These are phyloP conservation scores for Eremothecium gossypii DNA, from an alignment of 1,139 yeast genomes.

Conservation along the genomic window DNA sequence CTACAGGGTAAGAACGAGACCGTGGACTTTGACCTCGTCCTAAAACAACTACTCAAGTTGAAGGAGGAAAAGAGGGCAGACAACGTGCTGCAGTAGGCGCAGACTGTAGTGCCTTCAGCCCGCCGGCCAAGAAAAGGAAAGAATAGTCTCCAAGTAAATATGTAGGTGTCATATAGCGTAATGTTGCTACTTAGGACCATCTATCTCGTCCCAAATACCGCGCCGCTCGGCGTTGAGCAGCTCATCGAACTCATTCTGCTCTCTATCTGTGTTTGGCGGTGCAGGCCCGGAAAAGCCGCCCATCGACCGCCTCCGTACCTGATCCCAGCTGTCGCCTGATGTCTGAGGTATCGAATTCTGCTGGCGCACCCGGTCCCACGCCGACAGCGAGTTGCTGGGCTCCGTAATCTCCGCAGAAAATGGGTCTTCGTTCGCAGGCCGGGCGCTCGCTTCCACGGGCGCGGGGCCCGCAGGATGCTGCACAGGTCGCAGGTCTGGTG, in stretches of 20 bases:
- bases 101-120: background rate
- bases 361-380: slow-evolving; percentile 23
- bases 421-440: background rate
- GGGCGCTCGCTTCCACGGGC: background rate
- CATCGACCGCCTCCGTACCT: slow-evolving; percentile 11
- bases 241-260: too few relatives aligned
- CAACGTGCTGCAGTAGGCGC: slow-evolving; percentile 34
- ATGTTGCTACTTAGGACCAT: too few relatives aligned
- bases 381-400: slow-evolving; percentile 8
- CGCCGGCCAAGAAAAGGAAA: too few relatives aligned
- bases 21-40: slow-evolving; percentile 58
- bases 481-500: too few relatives aligned
- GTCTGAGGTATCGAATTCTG: slow-evolving; percentile 6
- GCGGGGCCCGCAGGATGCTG: too few relatives aligned
- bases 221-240: too few relatives aligned
- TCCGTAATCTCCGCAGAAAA: background rate
- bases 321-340: slow-evolving; percentile 14
- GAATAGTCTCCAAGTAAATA: too few relatives aligned
- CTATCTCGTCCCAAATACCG: too few relatives aligned
- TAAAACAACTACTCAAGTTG: slow-evolving; percentile 54
- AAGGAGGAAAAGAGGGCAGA: slow-evolving; percentile 63
- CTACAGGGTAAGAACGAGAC: slow-evolving; percentile 85
- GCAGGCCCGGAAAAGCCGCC: too few relatives aligned
- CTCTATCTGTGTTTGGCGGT: too few relatives aligned
- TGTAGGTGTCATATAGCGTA: too few relatives aligned